Base-by-base conservation (phyloP, 441 rosid genomes). In the Erysimum cheiri region DNA sequence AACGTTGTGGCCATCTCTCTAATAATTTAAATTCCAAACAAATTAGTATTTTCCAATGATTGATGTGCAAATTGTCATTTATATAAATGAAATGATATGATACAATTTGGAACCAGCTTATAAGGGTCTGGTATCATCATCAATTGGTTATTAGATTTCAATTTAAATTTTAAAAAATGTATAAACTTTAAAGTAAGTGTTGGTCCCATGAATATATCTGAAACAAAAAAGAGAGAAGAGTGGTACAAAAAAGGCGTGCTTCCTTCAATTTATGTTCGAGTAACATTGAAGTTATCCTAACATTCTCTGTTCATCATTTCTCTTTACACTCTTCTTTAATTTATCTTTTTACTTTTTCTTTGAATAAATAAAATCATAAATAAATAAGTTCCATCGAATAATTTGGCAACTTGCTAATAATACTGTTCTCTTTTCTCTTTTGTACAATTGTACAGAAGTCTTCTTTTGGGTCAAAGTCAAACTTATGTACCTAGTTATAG, bases 291-390 rank as follows among this genome's bases (percentile, higher is more conserved):
- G 79, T 64, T 64, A 75, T 64, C 75, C 40, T 75, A 69, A 70
- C 71, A 75, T 75, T 75, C 71, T 64, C 75, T 70, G 62, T 75
- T 70, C 71, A 75, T 75, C 71, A 75, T 75, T 63, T 70, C 71
- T 7, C 60, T 69, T 75, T 69, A 49, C 14, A 49, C 43, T 48
- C 26, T 50, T 65, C 31, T 58, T 24, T 19, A 26, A 32, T 15
- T 9, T 47, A 5, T 12, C 40, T n/a, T 48, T 67, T 54, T 60
- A 52, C 69, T 33, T 68, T 53, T 48, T 14, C 2, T 22, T 22
- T 29, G 49, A 43, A 50, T n/a, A n/a, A n/a, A n/a, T n/a, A n/a
- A n/a, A n/a, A n/a, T n/a, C n/a, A n/a, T n/a, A n/a, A n/a, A n/a
- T n/a, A n/a, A n/a, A n/a, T n/a, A n/a, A n/a, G n/a, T n/a, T n/a